These are phyloP conservation scores for Cornus kousa DNA, from an alignment of 148 eudicot genomes.

Conservation along the genomic window DNA sequence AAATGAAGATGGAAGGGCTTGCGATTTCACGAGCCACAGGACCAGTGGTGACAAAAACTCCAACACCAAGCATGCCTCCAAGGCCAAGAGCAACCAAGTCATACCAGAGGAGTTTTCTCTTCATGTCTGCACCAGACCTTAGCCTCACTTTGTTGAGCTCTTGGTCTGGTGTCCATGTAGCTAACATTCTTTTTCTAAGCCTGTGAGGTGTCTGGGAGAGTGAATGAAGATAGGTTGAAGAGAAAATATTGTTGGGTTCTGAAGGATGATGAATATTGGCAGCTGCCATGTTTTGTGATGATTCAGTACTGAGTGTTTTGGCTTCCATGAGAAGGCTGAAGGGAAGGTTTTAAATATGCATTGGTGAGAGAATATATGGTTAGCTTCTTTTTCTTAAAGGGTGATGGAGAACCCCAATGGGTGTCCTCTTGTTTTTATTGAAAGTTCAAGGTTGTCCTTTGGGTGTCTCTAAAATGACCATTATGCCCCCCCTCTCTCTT, in stretches of 20 bases:
- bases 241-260: slow-evolving; percentile 14
- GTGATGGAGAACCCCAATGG: background rate
- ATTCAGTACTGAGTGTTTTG: background rate
- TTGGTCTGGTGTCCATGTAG: slow-evolving; percentile 72
- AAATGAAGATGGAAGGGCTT: slow-evolving; percentile 70
- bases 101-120: slow-evolving; percentile 60
- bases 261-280: background rate
- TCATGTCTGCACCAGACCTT: slow-evolving; percentile 88
- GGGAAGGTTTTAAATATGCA: slow-evolving; percentile 26
- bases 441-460: background rate
- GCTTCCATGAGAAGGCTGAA: slow-evolving; percentile 13
- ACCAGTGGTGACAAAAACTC: slow-evolving; percentile 82
- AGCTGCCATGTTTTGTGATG: slow-evolving; percentile 21
- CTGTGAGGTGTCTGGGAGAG: slow-evolving; percentile 65
- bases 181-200: slow-evolving; percentile 57
- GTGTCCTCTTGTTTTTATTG: background rate
- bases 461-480: background rate
- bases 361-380: slow-evolving; percentile 17
- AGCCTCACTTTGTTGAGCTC: slow-evolving; percentile 71
- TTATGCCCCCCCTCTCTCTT: slow-evolving; percentile 16
- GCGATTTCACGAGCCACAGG: slow-evolving; percentile 45
- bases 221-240: slow-evolving; percentile 38
- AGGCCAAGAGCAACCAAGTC: slow-evolving; percentile 71
- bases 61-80: slow-evolving; percentile 90
- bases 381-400: slow-evolving; percentile 1